Evolutionary conservation across 257 asterid species (phyloP), one percentile per base, ranked within the genome.

Genomic region (Capsicum baccatum): DNA sequence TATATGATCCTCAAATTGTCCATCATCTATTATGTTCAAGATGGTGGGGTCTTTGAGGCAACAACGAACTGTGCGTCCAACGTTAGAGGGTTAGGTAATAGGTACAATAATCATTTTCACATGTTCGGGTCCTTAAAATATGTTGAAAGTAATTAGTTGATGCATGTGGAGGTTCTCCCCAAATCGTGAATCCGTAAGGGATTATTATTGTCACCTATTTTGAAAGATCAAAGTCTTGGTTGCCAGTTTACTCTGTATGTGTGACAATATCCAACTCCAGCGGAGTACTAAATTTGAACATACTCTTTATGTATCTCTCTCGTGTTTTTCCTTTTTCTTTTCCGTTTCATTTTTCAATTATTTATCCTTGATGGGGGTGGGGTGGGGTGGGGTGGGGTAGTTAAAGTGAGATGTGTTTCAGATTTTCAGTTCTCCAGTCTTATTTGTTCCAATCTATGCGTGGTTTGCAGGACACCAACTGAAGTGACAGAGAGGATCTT

Each of bases 401-500:
- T 62, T 21, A 44, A 60, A 50, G 57, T 5, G 62, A 42, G 1
- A 44, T n/a, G 54, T 19, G 5, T 47, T 13, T 44, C 59, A 35
- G 71, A 17, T 42, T 79, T 59, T 58, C 2, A 16, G 59, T 84
- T n/a, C 19, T 9, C 10, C 60, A 39, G 63, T 47, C 56, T 60
- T 37, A 42, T 35, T 62, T 11, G 71, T 11, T 64, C 33, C 26
- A 60, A 63, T 42, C 42, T 35, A 48, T 64, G 68, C 56, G 39
- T 86, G 86, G 83, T 58, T 68, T 84, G 88, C 98, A 95, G 99
- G 86, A 94, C 99, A 55, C 96, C 97, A 12, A 93, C 96, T 6
- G 99, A 96, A 91, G 97, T 94, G 54, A 92, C 91, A 1, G 97
- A 94, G 92, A 93, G 91, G 87, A 91, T 94, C 87, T 94, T 95